Evolutionary conservation across 208 protist genomes (phyloP), one percentile per base, ranked within the genome.

Genomic region (Leishmania aethiopica): DNA sequence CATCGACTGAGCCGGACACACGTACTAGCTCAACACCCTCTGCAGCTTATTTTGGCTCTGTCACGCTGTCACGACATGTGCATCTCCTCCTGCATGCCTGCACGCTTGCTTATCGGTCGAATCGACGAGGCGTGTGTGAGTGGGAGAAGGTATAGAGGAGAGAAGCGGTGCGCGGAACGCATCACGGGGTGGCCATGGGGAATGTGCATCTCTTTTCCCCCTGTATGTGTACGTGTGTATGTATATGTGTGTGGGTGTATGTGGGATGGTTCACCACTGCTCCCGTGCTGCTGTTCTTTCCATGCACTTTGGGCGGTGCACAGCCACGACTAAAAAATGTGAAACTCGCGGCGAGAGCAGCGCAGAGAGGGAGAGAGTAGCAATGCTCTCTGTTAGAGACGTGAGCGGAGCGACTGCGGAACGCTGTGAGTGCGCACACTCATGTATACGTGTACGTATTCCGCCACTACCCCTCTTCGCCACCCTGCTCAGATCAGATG

Each of bases 1-100:
- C 53, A 81, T 81, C 55, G 78, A 74, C 51, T 81, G 55, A 81
- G 25, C 19, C 13, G 35, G 19, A 1, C 69, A 51, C 22, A 6
- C 8, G 11, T 25, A 13, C 28, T 19, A 25, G 10, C 42, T 11
- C 32, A 51, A 3, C 25, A 32, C 7, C 32, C 53, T 32, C 19
- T 71, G 37, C 40, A 32, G 22, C 69, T 19, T 15, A n/a, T 25
- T n/a, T 37, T 53, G 69, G 22, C 69, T 73, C 40, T 73, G 42
- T 35, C 25, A 51, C 10, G 69, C 25, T 17, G 6, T 32, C 40
- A 73, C 42, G 3, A 32, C 69, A 73, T 49, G 69, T 53, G 37
- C 69, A 51, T 32, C 22, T 42, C 45, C 49, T 5, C 51, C 25
- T 19, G 42, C 25, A 42, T 51, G 10, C 69, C 8, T 47, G 25